phyloP scores from a whole-genome alignment of 768 basidiomycete genomes.

The Epithele typhae region DNA sequence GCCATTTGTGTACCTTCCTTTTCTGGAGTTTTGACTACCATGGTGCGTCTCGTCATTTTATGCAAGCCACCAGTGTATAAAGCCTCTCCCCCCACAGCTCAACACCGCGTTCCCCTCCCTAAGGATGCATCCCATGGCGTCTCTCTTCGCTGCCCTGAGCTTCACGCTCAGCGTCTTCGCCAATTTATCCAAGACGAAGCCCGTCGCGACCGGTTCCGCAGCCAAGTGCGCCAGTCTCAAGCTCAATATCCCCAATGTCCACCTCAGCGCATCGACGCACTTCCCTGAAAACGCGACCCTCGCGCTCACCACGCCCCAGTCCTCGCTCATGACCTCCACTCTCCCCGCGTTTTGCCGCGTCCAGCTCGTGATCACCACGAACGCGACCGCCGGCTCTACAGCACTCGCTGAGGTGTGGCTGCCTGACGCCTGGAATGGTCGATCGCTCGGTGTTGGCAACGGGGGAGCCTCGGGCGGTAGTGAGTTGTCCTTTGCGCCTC shows the following conservation, averaged over 20 bases:
- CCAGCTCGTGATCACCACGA: constrained; percentile 17
- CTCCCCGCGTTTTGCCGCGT: constrained; percentile 23
- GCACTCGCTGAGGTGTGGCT: constrained; percentile 24
- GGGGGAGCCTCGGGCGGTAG: constrained; percentile 23
- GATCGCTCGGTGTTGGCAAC: constrained; percentile 23
- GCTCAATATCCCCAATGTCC: not conserved
- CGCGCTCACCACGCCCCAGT: constrained; percentile 12
- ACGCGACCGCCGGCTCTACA: constrained; percentile 16
- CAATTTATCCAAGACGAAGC: too few relatives aligned
- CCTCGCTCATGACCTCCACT: constrained; percentile 11
- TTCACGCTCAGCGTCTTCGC: too few relatives aligned
- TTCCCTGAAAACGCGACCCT: constrained; percentile 11
- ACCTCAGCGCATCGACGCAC: constrained; percentile 4
- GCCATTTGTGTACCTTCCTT: too few relatives aligned
- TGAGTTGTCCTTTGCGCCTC: not conserved
- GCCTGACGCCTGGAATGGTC: constrained; percentile 24
- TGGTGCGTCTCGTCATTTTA: constrained; percentile 19
- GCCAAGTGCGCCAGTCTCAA: constrained; percentile 7
- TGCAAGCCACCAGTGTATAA: too few relatives aligned
- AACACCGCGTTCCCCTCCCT: too few relatives aligned
- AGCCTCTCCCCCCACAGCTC: too few relatives aligned
- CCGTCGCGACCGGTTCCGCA: not conserved
- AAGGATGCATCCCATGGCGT: too few relatives aligned
- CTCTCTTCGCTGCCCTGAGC: too few relatives aligned
- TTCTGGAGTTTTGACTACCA: too few relatives aligned